Percentiles rank a stretch among this genome's conserved stretches.
Conservation (phyloP, 164 flowering plant genomes). For the Macadamia tetraphylla region DNA sequence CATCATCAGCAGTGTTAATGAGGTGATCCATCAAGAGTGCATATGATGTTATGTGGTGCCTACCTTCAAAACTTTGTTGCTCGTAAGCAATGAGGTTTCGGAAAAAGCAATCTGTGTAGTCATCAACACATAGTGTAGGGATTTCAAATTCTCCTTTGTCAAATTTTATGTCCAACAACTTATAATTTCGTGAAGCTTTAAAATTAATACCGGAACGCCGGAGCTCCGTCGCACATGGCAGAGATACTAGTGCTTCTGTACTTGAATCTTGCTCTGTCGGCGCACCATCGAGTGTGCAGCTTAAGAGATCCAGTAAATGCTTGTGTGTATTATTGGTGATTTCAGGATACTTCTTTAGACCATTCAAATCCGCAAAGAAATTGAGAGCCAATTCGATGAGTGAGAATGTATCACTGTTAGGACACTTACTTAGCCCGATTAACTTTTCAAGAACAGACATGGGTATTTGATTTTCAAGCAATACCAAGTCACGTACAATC, state of each 20-base stretch:
- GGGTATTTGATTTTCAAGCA: slow-evolving; percentile 10
- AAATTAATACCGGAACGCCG: no score
- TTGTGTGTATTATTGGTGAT: slow-evolving; percentile 3
- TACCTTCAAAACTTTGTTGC: slow-evolving; percentile 22
- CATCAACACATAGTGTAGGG: slow-evolving; percentile 17
- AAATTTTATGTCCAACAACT: slow-evolving; percentile 26
- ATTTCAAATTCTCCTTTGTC: slow-evolving; percentile 22
- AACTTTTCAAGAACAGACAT: slow-evolving; percentile 29
- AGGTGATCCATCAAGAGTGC: slow-evolving; percentile 22
- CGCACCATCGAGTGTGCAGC: not conserved
- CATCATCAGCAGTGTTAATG: slow-evolving; percentile 16
- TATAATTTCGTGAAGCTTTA: not conserved
- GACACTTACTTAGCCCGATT: slow-evolving; percentile 19
- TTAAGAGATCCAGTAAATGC: slow-evolving; percentile 33
- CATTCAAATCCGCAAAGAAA: slow-evolving; percentile 18
- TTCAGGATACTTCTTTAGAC: no score
- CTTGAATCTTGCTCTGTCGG: no score
- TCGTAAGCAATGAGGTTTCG: slow-evolving; percentile 16
- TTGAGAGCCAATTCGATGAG: slow-evolving; percentile 24
- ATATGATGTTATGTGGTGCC: slow-evolving; percentile 14
- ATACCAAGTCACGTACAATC: slow-evolving; percentile 43
- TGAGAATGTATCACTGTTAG: no score
- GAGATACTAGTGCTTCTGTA: no score
- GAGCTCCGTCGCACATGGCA: no score
- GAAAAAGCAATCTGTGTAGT: not conserved